These are phyloP conservation scores for Choiromyces venosus DNA, from an alignment of 495 filamentous ascomycete species.

Conservation along the genomic window DNA sequence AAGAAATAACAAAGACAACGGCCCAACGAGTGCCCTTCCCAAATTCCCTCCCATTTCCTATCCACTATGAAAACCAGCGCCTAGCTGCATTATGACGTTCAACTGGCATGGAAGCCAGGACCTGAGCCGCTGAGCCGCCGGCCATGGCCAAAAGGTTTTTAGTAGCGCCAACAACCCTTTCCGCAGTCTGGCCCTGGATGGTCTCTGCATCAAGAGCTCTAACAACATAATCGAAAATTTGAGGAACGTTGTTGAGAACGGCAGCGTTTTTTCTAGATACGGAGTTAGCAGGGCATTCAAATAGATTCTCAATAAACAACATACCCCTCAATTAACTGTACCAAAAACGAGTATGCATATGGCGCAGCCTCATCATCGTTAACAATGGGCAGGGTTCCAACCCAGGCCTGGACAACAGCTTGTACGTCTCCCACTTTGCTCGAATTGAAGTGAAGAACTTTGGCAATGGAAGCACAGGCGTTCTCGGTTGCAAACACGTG, in stretches of 20 bases:
- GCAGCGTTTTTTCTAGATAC: constrained; percentile 74
- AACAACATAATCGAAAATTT: constrained; percentile 74
- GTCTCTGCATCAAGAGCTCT: constrained; percentile 88
- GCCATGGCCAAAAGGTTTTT: constrained; percentile 67
- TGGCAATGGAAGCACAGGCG: constrained; percentile 91
- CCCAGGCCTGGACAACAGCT: constrained; percentile 70
- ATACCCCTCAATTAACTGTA: constrained; percentile 89
- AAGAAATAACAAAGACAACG: background rate
- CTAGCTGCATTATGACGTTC: constrained; percentile 35
- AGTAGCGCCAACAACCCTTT: constrained; percentile 63
- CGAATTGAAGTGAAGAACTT: constrained; percentile 84
- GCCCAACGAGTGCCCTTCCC: background rate
- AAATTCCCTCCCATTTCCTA: background rate
- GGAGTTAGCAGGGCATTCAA: constrained; percentile 10
- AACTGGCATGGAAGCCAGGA: constrained; percentile 26
- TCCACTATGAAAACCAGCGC: constrained; percentile 28
- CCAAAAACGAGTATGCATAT: constrained; percentile 88
- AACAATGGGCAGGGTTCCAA: constrained; percentile 80
- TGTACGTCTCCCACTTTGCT: constrained; percentile 66
- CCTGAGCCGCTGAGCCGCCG: constrained; percentile 41
- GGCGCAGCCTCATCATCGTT: constrained; percentile 98
- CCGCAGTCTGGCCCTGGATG: constrained; percentile 72
- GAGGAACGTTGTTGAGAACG: constrained; percentile 65
- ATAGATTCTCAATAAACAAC: constrained; percentile 44
- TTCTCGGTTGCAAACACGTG: constrained; percentile 98